Evolutionary conservation across 176 grass and related monocot genomes (phyloP).

Genomic region (Areca catechu): DNA sequence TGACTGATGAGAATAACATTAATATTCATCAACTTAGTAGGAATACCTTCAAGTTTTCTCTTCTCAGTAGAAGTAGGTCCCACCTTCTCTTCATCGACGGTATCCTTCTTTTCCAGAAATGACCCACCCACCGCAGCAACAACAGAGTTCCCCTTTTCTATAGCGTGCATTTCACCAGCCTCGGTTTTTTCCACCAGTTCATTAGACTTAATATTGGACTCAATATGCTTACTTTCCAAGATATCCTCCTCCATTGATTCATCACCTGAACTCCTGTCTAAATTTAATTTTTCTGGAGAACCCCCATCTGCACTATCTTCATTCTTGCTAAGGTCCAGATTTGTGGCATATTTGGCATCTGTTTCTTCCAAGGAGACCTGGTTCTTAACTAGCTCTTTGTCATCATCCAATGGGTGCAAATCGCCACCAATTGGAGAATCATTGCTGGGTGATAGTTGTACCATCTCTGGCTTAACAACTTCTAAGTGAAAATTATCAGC

Average conservation of each 20-base stretch:
- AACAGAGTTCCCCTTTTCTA: constrained; percentile 38
- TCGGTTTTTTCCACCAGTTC: constrained; percentile 30
- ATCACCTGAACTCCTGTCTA: constrained; percentile 99
- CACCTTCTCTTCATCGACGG: constrained; percentile 43
- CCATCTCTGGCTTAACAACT: constrained; percentile 84
- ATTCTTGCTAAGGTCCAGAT: constrained; percentile 46
- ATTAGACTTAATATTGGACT: constrained; percentile 48
- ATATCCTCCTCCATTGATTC: constrained; percentile 98
- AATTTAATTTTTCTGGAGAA: constrained; percentile 88
- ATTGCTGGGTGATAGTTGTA: constrained; percentile 58
- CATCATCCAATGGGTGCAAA: constrained; percentile 39
- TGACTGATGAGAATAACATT: no score
- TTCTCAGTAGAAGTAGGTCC: constrained; percentile 44
- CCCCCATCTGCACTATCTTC: constrained; percentile 32
- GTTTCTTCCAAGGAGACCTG: constrained; percentile 64
- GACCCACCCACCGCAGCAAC: constrained; percentile 26
- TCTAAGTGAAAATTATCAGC: constrained; percentile 99
- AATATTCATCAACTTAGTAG: no score
- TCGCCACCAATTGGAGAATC: constrained; percentile 66
- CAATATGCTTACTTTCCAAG: constrained; percentile 55
- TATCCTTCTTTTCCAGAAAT: constrained; percentile 32
- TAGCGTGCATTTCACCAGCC: constrained; percentile 31
- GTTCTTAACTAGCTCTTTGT: constrained; percentile 64
- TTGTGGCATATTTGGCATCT: constrained; percentile 37
- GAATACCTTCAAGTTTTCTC: constrained; percentile 80